Base-by-base conservation (phyloP, 176 grass and related monocot species). In the Eragrostis curvula region DNA sequence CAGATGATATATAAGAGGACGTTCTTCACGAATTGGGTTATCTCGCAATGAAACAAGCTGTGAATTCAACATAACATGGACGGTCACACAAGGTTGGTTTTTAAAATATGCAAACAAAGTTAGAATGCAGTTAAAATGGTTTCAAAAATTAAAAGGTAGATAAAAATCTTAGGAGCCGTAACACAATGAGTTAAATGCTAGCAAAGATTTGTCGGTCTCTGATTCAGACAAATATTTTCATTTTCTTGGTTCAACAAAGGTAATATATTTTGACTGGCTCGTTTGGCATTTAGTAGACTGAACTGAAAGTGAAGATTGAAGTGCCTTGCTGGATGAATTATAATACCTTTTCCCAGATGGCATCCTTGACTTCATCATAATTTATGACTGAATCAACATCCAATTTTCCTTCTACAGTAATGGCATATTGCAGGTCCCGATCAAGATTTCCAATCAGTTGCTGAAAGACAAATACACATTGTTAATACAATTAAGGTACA, bases 321-420 rank as follows among this genome's bases (percentile, higher is more conserved):
- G 71, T 85, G 27, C 21, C 41, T 58, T 75, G 79, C 8, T 81
- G 21, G 47, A 81, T 25, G 43, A 57, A 66, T 45, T 39, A 43
- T 57, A 73, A 58, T 82, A 97, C 95, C 92, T 98, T 98, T 80
- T 93, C 85, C 85, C 82, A 81, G 88, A 98, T 95, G 74, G 88
- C 87, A 91, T 91, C 94, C 79, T 95, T 98, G 66, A 98, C 90
- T 88, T 98, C 96, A 76, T 98, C 92, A 83, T 98, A 98, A 79
- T 98, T 98, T 63, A 61, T 84, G 67, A 98, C 84, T 70, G 92
- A 95, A 86, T 88, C 82, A 77, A 95, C 81, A 71, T 93, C 93
- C 82, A 98, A 79, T 88, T 98, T 98, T 72, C 96, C 96, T 88
- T 98, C 92, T 20, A 98, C 88, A 23, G 84, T 43, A 84, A 95